These are phyloP conservation scores for Trichocladium uniseriatum DNA, from an alignment of 495 filamentous ascomycete species.

Conservation along the genomic window DNA sequence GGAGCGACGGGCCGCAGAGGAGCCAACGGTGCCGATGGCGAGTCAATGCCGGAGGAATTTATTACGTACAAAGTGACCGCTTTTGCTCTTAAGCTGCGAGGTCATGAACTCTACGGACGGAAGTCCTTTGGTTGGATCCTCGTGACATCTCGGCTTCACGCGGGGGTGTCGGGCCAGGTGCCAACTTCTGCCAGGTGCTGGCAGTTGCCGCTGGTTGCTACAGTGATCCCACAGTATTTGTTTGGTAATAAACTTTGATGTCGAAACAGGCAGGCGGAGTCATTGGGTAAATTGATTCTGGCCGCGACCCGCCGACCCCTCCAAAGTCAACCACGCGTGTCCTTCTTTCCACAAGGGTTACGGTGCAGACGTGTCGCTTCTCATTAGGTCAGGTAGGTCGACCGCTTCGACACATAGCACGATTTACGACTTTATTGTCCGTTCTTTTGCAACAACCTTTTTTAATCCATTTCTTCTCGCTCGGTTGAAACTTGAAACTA, in stretches of 20 bases:
- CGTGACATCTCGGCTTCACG: too few relatives aligned
- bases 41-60: too few relatives aligned
- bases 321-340: slow-evolving; percentile 2
- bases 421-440: background rate
- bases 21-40: too few relatives aligned
- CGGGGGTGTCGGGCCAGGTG: background rate
- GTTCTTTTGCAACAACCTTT: background rate
- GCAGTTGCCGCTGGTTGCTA: slow-evolving; percentile 17
- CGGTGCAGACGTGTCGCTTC: background rate
- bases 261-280: slow-evolving; percentile 6
- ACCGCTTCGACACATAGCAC: background rate
- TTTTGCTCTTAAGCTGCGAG: too few relatives aligned
- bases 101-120: too few relatives aligned
- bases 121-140: too few relatives aligned
- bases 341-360: background rate
- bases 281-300: background rate
- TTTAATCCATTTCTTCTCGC: background rate
- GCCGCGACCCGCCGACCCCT: slow-evolving; percentile 11
- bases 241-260: slow-evolving; percentile 2
- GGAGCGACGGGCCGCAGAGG: background rate
- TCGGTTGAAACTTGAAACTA: background rate
- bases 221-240: slow-evolving; percentile 18
- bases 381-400: background rate
- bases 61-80: too few relatives aligned
- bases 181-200: slow-evolving; percentile 5